Conservation (phyloP, 1,139 yeast species). For the Lodderomyces pseudojiufengensis region DNA sequence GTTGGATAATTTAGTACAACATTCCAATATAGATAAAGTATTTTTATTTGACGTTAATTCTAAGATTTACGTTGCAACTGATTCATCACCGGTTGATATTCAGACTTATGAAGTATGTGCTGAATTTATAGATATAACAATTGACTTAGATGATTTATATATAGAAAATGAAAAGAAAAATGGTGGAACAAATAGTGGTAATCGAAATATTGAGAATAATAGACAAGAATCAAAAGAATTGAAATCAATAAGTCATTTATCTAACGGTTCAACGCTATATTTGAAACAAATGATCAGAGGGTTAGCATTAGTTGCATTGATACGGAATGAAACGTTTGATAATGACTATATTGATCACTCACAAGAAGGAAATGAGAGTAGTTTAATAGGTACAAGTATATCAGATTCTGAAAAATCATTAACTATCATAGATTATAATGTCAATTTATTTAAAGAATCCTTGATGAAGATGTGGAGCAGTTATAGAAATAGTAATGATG, state of each 20-base stretch:
- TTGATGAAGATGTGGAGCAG: constrained; percentile 73
- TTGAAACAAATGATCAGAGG: constrained; percentile 92
- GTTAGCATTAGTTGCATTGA: constrained; percentile 82
- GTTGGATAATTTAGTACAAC: constrained; percentile 84
- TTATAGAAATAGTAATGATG: constrained; percentile 18
- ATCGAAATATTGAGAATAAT: constrained; percentile 12
- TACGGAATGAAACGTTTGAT: constrained; percentile 54
- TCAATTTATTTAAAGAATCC: constrained; percentile 74
- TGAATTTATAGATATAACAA: constrained; percentile 91
- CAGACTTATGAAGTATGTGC: constrained; percentile 96
- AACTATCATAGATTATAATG: constrained; percentile 86
- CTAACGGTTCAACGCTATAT: constrained; percentile 79
- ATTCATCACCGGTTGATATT: constrained; percentile 91
- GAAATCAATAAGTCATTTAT: constrained; percentile 69
- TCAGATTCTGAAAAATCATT: constrained; percentile 55
- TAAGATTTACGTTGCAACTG: constrained; percentile 95
- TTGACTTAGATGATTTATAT: constrained; percentile 77
- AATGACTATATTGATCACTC: constrained; percentile 13
- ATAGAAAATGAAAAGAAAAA: constrained; percentile 31
- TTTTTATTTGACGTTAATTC: constrained; percentile 88
- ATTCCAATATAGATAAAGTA: constrained; percentile 87
- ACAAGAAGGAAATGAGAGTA: background rate
- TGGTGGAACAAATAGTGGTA: constrained; percentile 4
- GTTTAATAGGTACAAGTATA: constrained; percentile 31
- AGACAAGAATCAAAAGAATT: constrained; percentile 30